Evolutionary conservation across 2,329 filamentous ascomycete genomes (phyloP).

Genomic region (Neofusicoccum kwambonambiense): DNA sequence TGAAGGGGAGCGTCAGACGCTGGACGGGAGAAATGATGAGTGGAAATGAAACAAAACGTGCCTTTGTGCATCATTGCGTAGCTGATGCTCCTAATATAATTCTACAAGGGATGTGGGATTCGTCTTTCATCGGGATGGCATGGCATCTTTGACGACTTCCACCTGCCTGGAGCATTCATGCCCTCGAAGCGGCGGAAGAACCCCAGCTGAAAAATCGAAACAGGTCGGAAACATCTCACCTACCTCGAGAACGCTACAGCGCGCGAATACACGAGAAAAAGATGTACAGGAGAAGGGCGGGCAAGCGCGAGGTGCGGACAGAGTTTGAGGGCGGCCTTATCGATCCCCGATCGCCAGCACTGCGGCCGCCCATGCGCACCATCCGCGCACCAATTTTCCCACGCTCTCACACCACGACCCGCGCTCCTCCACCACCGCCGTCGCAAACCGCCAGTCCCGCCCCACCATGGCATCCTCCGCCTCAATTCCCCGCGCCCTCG

Average conservation of each 20-base stretch:
- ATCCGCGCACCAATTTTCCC: constrained; percentile 12
- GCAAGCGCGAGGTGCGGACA: neutral
- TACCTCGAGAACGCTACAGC: neutral
- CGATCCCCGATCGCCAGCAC: constrained; percentile 1
- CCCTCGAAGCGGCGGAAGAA: neutral
- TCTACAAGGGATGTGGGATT: neutral
- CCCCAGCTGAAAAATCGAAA: neutral
- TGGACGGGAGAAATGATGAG: neutral
- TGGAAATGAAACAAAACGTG: neutral
- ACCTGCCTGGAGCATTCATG: neutral
- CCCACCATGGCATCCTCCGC: constrained; percentile 31
- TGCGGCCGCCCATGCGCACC: neutral
- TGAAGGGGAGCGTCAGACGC: neutral
- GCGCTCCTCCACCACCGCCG: neutral
- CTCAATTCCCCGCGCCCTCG: constrained; percentile 36
- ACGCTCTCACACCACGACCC: neutral
- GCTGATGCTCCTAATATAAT: neutral
- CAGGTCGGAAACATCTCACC: neutral
- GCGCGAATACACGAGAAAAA: neutral
- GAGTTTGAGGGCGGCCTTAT: neutral
- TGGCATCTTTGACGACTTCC: neutral
- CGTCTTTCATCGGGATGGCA: neutral
- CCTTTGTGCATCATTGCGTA: neutral
- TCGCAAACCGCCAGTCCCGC: neutral
- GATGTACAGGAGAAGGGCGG: neutral